These are phyloP conservation scores for Xylaria grammica DNA, from an alignment of 495 filamentous ascomycete genomes.

Conservation along the genomic window DNA sequence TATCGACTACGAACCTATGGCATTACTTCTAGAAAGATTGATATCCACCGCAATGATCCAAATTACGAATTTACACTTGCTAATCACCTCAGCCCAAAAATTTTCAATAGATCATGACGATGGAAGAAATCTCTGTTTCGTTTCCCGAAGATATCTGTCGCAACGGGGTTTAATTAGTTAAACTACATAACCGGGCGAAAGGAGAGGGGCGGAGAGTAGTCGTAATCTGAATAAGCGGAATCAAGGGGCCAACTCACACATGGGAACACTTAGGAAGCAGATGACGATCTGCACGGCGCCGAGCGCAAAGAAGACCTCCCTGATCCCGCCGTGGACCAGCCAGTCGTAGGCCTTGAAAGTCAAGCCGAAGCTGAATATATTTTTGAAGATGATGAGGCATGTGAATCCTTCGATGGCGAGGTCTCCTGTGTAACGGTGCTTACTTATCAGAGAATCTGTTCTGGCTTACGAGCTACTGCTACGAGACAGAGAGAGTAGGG, in stretches of 20 bases:
- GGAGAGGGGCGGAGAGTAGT: neutral
- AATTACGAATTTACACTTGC: neutral
- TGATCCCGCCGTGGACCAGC: slow-evolving; percentile 65
- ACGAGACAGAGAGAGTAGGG: neutral
- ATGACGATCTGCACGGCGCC: slow-evolving; percentile 77
- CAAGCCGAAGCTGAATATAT: slow-evolving; percentile 85
- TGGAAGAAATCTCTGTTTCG: slow-evolving; percentile 72
- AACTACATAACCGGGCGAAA: neutral
- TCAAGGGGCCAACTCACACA: slow-evolving; percentile 59
- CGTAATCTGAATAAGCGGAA: neutral
- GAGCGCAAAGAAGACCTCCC: slow-evolving; percentile 67
- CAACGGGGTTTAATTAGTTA: neutral
- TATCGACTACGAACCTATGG: too few relatives aligned
- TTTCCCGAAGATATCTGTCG: slow-evolving; percentile 79
- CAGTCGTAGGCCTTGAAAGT: slow-evolving; percentile 84
- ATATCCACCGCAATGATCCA: too few relatives aligned
- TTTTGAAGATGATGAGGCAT: slow-evolving; percentile 87
- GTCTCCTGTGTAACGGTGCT: slow-evolving; percentile 58
- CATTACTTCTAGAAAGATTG: too few relatives aligned
- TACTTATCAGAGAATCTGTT: neutral
- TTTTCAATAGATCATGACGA: slow-evolving; percentile 71
- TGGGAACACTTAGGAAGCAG: slow-evolving; percentile 73
- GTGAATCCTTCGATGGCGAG: slow-evolving; percentile 92
- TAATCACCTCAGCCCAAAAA: slow-evolving; percentile 39
- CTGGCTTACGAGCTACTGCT: neutral